Evolutionary conservation across 2,329 filamentous ascomycete species (phyloP).

Genomic region (Fusarium citri): DNA sequence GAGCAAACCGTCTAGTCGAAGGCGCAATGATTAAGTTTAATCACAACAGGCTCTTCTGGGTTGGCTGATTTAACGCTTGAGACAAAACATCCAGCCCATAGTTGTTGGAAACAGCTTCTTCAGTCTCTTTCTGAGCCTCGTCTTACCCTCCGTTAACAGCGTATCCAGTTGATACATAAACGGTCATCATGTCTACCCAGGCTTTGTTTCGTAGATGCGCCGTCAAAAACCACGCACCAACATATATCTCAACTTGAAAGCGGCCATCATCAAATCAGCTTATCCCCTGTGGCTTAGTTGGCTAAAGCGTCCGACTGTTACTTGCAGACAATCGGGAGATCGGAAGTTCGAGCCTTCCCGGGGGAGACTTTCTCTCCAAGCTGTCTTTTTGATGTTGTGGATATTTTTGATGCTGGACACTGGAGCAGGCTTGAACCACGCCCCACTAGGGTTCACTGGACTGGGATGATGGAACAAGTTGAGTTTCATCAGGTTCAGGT

Average conservation of each 20-base stretch:
- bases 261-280: constrained; percentile 27
- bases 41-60: not conserved
- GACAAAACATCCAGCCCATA: not conserved
- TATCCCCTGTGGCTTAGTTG: constrained; percentile 44
- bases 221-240: not conserved
- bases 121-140: no score
- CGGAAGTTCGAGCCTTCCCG: constrained; percentile 49
- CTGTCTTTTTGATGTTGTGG: constrained; percentile 23
- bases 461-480: constrained; percentile 17
- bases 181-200: no score
- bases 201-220: not conserved
- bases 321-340: constrained; percentile 46
- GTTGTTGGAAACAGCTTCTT: not conserved
- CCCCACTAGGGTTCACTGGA: constrained; percentile 26
- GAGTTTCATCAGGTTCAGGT: not conserved
- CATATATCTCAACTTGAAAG: not conserved
- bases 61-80: not conserved
- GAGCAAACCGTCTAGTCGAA: not conserved
- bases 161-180: not conserved
- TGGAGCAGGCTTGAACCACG: not conserved
- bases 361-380: constrained; percentile 37
- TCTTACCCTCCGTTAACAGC: not conserved
- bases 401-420: constrained; percentile 12
- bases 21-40: not conserved
- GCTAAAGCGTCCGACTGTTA: constrained; percentile 45